Evolutionary conservation across 1,139 yeast species (phyloP).

Genomic region (Geotrichum europaeum): DNA sequence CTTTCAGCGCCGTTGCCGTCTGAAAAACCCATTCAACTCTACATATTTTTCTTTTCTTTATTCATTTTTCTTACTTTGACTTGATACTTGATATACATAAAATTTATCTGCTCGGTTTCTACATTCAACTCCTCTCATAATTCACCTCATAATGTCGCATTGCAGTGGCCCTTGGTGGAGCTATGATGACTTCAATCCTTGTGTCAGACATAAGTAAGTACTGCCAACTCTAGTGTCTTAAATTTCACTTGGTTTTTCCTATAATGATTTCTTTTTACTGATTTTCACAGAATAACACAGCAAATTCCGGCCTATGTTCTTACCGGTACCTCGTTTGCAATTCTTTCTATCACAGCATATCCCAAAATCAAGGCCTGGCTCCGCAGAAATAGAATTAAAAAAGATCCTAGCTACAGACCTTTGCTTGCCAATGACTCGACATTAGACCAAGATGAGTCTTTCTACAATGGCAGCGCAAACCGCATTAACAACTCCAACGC

Average conservation of each 20-base stretch:
- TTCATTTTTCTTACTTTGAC: background rate
- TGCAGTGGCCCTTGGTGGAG: slow-evolving; percentile 29
- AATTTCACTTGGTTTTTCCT: background rate
- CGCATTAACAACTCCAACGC: slow-evolving; percentile 6
- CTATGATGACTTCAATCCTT: slow-evolving; percentile 28
- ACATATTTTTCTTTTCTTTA: background rate
- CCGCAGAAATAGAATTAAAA: slow-evolving; percentile 7
- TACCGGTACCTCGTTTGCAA: slow-evolving; percentile 19
- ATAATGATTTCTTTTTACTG: background rate
- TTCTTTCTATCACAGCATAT: slow-evolving; percentile 19
- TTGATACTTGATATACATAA: background rate
- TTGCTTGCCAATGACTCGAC: slow-evolving; percentile 20
- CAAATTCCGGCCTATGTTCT: slow-evolving; percentile 22
- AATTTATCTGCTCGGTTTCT: background rate
- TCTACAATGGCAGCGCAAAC: slow-evolving; percentile 11
- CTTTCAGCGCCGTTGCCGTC: background rate
- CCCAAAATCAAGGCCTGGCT: slow-evolving; percentile 19
- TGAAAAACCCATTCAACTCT: background rate
- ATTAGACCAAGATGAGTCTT: slow-evolving; percentile 10
- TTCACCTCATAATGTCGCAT: slow-evolving; percentile 4
- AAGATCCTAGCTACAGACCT: slow-evolving; percentile 25
- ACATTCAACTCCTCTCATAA: background rate
- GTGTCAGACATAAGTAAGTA: slow-evolving; percentile 30
- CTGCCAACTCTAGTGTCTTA: background rate
- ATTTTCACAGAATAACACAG: slow-evolving; percentile 25